Conservation (phyloP, 441 rosid species). For the Gossypium gossypioides region DNA sequence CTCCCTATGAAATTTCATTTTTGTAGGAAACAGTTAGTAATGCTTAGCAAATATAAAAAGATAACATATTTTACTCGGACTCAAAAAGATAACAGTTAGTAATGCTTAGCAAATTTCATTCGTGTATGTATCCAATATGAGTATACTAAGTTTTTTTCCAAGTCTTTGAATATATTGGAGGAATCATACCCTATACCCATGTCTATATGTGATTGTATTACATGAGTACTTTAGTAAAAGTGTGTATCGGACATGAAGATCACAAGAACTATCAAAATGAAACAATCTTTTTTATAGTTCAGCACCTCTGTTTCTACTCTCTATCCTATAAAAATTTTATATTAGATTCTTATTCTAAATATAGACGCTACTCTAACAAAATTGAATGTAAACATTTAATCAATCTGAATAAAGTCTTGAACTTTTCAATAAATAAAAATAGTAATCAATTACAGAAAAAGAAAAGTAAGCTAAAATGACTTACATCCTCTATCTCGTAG, state of each 20-base stretch:
- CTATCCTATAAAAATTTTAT: not conserved
- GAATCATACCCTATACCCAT: not conserved
- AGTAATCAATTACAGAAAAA: not conserved
- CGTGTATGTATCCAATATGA: not conserved
- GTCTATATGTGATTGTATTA: not conserved
- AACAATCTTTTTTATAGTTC: not conserved
- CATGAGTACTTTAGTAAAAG: not conserved
- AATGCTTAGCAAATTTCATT: not conserved
- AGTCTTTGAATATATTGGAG: not conserved
- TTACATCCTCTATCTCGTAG: slow-evolving; percentile 67
- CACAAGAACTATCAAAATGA: not conserved
- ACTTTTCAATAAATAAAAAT: not conserved
- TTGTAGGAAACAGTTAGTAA: not conserved
- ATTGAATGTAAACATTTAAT: not conserved
- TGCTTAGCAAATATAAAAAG: not conserved
- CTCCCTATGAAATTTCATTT: not conserved
- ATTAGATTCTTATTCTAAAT: not conserved
- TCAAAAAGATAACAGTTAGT: not conserved
- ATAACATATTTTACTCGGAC: not conserved
- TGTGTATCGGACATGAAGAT: not conserved
- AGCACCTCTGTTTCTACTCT: not conserved
- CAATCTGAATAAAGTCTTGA: not conserved
- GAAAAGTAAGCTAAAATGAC: not conserved
- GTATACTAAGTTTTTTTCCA: not conserved
- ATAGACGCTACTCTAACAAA: not conserved